phyloP scores from a whole-genome alignment of 495 filamentous ascomycete genomes.

The Neurospora sp. region DNA sequence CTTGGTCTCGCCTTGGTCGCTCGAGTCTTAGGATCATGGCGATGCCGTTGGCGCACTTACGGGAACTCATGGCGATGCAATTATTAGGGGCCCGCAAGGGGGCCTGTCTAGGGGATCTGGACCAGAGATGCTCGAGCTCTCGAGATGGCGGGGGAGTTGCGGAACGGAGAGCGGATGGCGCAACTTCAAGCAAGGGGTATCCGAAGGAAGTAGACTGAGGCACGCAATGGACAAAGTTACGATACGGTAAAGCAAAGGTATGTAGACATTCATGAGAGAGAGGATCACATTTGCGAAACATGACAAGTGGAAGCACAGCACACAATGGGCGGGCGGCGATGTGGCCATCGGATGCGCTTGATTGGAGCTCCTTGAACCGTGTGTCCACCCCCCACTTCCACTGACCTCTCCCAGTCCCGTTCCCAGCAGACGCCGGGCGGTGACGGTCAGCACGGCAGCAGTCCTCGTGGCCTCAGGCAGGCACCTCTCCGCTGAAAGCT shows the following conservation, averaged over 20 bases:
- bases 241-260: not conserved
- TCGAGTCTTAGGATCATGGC: not conserved
- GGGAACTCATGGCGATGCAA: constrained; percentile 34
- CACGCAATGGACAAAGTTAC: not conserved
- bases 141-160: not conserved
- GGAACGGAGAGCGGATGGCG: not conserved
- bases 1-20: not conserved
- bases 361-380: not conserved
- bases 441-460: not conserved
- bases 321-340: not conserved
- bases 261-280: not conserved
- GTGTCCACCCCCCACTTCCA: not conserved
- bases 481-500: not conserved
- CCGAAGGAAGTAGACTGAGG: not conserved
- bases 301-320: not conserved
- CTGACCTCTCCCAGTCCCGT: not conserved
- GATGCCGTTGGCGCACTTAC: constrained; percentile 19
- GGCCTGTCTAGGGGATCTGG: constrained; percentile 27
- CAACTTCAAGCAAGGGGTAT: not conserved
- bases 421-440: not conserved
- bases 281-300: not conserved
- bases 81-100: constrained; percentile 26
- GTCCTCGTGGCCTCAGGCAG: not conserved
- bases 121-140: constrained; percentile 17
- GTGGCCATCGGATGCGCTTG: not conserved